Conservation (phyloP, 805 yeast genomes). For the Candida anglica region DNA sequence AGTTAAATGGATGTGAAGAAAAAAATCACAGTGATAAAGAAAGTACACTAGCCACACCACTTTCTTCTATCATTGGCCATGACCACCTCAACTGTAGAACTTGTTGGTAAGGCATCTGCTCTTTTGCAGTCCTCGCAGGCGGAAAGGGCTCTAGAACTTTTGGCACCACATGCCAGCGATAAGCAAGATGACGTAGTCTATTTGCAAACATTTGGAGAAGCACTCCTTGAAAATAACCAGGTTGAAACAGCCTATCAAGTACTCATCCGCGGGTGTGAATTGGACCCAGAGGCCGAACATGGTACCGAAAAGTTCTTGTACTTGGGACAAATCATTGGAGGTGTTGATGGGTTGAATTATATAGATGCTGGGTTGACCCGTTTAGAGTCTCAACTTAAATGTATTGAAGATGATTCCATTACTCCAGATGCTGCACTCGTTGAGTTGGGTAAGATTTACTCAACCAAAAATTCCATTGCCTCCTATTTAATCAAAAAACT, state of each 20-base stretch:
- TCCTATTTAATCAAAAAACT: slow-evolving; percentile 50
- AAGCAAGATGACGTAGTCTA: slow-evolving; percentile 39
- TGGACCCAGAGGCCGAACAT: slow-evolving; percentile 61
- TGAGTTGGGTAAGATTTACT: slow-evolving; percentile 21
- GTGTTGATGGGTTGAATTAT: slow-evolving; percentile 61
- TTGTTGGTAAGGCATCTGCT: slow-evolving; percentile 35
- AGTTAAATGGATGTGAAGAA: too few relatives aligned
- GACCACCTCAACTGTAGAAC: slow-evolving; percentile 5
- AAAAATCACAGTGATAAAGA: too few relatives aligned
- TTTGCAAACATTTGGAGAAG: slow-evolving; percentile 67
- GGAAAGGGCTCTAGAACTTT: slow-evolving; percentile 47
- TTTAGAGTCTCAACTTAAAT: slow-evolving; percentile 33
- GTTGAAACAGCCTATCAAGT: slow-evolving; percentile 73
- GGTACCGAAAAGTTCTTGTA: slow-evolving; percentile 86
- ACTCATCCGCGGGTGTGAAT: slow-evolving; percentile 54
- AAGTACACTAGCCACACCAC: too few relatives aligned
- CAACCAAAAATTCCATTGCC: slow-evolving; percentile 17
- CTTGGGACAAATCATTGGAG: slow-evolving; percentile 89
- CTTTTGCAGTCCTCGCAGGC: slow-evolving; percentile 47
- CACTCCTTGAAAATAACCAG: slow-evolving; percentile 73
- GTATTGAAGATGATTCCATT: slow-evolving; percentile 21
- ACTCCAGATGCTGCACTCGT: slow-evolving; percentile 19
- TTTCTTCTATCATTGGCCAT: too few relatives aligned
- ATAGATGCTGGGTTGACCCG: slow-evolving; percentile 60
- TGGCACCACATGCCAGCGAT: slow-evolving; percentile 33